A percentile compares a stretch with the other conserved stretches of the same genome.
Conservation (phyloP, 345 rosid genomes). For the Populus pruinosa region DNA sequence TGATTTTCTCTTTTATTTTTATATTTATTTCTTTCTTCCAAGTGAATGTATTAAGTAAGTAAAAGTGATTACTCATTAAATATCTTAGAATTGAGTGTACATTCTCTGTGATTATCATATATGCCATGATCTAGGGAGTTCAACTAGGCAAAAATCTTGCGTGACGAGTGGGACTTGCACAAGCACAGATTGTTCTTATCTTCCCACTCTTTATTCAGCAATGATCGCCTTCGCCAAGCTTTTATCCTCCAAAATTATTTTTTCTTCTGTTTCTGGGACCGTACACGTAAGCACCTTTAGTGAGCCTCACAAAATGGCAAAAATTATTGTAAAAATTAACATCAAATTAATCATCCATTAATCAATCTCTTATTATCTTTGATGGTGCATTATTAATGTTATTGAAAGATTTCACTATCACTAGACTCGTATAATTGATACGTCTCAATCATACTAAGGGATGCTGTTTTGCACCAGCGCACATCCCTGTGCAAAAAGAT, state of each 20-base stretch:
- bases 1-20: too few species aligned
- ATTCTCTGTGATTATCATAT: too few species aligned
- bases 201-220: slow-evolving; percentile 2
- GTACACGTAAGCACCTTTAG: background rate
- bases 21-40: too few species aligned
- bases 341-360: background rate
- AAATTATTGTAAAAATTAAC: background rate
- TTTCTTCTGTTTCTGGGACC: slow-evolving; percentile 1
- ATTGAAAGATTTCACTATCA: background rate
- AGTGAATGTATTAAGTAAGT: too few species aligned
- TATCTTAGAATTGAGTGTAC: too few species aligned
- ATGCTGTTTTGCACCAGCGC: background rate
- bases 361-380: background rate
- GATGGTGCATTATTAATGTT: background rate
- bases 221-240: background rate
- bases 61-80: too few species aligned
- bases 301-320: background rate
- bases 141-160: slow-evolving; percentile 13
- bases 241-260: background rate
- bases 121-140: too few species aligned
- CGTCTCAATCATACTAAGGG: too few species aligned
- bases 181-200: slow-evolving; percentile 34
- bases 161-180: background rate
- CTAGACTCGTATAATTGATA: background rate
- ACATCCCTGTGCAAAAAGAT: too few species aligned